A percentile compares a stretch with the other conserved stretches of the same genome.
Evolutionary conservation across 768 basidiomycete genomes (phyloP).

Genomic region (Kwoniella sp.): DNA sequence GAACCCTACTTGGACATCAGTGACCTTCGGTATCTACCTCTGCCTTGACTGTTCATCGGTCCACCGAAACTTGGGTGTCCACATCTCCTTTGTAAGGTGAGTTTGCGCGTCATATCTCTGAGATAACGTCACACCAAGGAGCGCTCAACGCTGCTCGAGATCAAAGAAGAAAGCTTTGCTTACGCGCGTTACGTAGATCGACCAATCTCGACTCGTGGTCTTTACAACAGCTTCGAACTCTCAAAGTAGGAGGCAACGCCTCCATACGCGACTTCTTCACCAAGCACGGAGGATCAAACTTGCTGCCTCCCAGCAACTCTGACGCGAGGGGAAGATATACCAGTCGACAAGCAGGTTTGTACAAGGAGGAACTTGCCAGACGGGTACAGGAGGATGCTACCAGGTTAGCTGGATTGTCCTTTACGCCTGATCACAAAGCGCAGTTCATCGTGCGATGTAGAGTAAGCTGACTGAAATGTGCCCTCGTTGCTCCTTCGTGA

Average conservation of each 20-base stretch:
- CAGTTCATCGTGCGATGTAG: neutral
- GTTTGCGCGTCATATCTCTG: conserved; percentile 41
- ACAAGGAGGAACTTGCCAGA: conserved; percentile 85
- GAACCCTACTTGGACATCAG: conserved; percentile 97
- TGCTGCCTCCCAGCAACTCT: conserved; percentile 65
- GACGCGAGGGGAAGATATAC: conserved; percentile 91
- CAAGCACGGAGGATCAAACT: conserved; percentile 75
- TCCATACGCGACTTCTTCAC: conserved; percentile 85
- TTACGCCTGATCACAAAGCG: no score
- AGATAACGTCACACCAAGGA: no score
- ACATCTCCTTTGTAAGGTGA: conserved; percentile 94
- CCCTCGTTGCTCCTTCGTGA: neutral
- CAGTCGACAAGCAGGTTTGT: conserved; percentile 76
- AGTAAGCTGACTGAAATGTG: conserved; percentile 9
- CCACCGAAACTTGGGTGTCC: conserved; percentile 96
- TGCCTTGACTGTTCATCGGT: conserved; percentile 94
- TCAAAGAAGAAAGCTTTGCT: neutral
- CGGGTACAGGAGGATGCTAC: conserved; percentile 74
- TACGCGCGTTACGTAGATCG: conserved; percentile 63
- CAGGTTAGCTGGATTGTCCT: conserved; percentile 68
- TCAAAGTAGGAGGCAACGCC: conserved; percentile 94
- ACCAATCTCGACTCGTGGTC: conserved; percentile 97
- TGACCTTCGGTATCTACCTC: conserved; percentile 95
- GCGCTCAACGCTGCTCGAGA: no score
- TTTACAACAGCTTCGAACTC: conserved; percentile 81